Conservation (phyloP, 2,329 filamentous ascomycete species). For the Paraphoma sp. region DNA sequence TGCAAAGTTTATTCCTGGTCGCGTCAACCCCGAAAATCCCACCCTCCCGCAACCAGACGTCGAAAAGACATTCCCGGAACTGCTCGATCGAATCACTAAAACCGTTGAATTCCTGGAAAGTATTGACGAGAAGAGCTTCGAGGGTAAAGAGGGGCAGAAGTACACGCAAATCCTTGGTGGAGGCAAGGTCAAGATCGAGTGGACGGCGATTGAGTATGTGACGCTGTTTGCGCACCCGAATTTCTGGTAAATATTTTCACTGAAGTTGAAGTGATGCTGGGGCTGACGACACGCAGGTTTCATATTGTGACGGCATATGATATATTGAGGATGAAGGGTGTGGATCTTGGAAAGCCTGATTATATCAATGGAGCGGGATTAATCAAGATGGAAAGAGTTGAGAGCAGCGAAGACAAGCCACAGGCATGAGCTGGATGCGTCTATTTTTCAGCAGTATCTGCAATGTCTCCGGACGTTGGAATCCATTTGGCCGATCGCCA, state of each 20-base stretch:
- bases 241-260: conserved; percentile 51
- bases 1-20: conserved; percentile 49
- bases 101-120: conserved; percentile 56
- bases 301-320: conserved; percentile 66
- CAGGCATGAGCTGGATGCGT: no score
- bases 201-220: conserved; percentile 56
- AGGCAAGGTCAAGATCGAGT: conserved; percentile 43
- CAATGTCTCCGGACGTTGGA: no score
- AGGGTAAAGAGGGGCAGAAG: conserved; percentile 51
- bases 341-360: conserved; percentile 67
- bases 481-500: no score
- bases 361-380: conserved; percentile 51
- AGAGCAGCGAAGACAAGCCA: neutral
- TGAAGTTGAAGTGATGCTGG: neutral
- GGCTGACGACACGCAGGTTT: conserved; percentile 52
- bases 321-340: conserved; percentile 67
- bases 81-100: conserved; percentile 56
- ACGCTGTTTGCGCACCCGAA: conserved; percentile 62
- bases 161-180: conserved; percentile 42
- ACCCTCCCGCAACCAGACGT: conserved; percentile 47
- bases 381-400: conserved; percentile 1
- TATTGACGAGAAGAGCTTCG: conserved; percentile 52
- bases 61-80: conserved; percentile 58
- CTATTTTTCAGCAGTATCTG: no score
- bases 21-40: conserved; percentile 46